These are phyloP conservation scores for Pyrenophora teres DNA, from an alignment of 2,329 filamentous ascomycete genomes.

Conservation along the genomic window DNA sequence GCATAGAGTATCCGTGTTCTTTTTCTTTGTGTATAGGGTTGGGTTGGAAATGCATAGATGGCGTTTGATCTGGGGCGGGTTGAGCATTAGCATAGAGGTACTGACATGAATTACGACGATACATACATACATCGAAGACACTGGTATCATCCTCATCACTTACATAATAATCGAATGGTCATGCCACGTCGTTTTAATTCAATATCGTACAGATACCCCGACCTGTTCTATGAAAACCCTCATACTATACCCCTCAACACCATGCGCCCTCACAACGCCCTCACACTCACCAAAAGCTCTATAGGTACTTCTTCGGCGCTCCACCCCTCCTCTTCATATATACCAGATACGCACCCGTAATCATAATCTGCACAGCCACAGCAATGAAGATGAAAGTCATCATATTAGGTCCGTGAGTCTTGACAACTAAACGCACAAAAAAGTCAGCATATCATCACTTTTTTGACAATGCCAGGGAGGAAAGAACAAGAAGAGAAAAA, in stretches of 20 bases:
- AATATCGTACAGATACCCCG: no score
- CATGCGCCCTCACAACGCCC: neutral
- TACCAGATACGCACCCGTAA: slow-evolving; percentile 70
- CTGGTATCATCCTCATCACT: no score
- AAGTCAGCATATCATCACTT: slow-evolving; percentile 20
- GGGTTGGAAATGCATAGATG: slow-evolving; percentile 4
- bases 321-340: slow-evolving; percentile 80
- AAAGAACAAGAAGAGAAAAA: neutral
- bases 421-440: slow-evolving; percentile 51
- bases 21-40: neutral
- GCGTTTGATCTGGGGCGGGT: neutral
- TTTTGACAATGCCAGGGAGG: neutral
- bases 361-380: slow-evolving; percentile 72
- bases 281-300: neutral
- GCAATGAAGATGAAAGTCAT: slow-evolving; percentile 71
- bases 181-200: no score
- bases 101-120: no score
- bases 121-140: no score
- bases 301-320: slow-evolving; percentile 92
- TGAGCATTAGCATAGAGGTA: neutral
- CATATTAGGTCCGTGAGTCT: slow-evolving; percentile 61
- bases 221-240: no score
- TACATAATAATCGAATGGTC: no score
- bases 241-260: neutral
- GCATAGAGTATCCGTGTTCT: neutral